Conservation (phyloP, 2,329 filamentous ascomycete species). For the Hymenoscyphus scutula region DNA sequence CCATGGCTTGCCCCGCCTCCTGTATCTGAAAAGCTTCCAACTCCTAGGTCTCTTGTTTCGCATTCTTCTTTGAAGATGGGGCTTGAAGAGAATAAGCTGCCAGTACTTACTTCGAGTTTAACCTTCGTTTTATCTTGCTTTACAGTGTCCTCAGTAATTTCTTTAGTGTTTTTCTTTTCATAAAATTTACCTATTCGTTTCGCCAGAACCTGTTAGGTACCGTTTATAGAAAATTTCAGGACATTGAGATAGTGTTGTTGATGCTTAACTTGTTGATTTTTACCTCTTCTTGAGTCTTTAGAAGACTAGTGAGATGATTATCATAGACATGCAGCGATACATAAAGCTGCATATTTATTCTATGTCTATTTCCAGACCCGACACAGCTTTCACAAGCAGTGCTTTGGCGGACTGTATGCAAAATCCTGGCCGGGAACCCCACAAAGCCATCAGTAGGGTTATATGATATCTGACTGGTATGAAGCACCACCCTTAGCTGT, state of each 20-base stretch:
- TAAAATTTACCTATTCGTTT: neutral
- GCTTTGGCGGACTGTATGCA: no score
- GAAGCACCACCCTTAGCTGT: no score
- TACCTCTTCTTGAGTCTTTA: neutral
- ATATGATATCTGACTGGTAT: no score
- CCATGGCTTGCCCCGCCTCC: no score
- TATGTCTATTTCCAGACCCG: no score
- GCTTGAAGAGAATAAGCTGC: conserved; percentile 15
- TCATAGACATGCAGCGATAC: neutral
- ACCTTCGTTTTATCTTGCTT: neutral
- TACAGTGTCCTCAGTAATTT: neutral
- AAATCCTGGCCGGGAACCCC: no score
- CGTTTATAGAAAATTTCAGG: neutral
- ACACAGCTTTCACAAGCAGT: no score
- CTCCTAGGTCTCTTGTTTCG: no score
- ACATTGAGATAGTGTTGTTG: neutral
- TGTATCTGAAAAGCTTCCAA: no score
- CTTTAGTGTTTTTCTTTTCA: neutral
- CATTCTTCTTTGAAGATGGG: neutral
- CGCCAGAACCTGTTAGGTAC: neutral
- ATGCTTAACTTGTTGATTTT: neutral
- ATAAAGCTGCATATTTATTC: neutral
- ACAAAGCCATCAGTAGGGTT: no score
- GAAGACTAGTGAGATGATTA: neutral
- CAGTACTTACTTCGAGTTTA: conserved; percentile 18